A percentile compares a stretch with the other conserved stretches of the same genome.
Evolutionary conservation across 768 basidiomycete species (phyloP).

Genomic region (Rhizopogon sp.): DNA sequence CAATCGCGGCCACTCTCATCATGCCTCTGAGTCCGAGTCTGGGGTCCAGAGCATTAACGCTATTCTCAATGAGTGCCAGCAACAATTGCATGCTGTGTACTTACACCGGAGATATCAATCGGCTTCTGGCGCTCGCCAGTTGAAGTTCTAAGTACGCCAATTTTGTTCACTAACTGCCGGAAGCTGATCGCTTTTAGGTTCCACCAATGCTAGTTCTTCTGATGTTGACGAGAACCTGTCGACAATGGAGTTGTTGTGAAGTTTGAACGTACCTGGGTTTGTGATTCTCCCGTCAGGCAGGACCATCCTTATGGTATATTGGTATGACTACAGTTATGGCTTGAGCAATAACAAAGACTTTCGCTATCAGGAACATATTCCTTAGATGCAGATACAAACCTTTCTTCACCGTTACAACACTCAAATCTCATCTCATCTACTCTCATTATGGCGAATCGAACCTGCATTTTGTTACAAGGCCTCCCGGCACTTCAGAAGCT

Average conservation of each 20-base stretch:
- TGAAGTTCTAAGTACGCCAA: background rate
- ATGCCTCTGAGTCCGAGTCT: background rate
- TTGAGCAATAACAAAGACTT: too few species aligned
- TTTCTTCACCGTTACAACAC: too few species aligned
- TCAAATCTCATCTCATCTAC: too few species aligned
- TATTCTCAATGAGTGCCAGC: background rate
- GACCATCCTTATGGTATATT: background rate
- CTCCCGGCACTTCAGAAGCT: too few species aligned
- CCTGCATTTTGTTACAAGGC: too few species aligned
- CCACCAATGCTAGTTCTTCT: background rate
- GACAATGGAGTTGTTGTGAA: too few species aligned
- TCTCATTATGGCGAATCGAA: too few species aligned
- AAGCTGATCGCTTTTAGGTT: background rate
- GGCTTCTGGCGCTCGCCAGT: background rate
- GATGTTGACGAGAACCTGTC: background rate
- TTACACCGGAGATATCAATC: constrained; percentile 13
- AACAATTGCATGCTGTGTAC: background rate
- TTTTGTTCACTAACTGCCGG: background rate
- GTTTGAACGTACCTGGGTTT: too few species aligned
- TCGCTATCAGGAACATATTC: too few species aligned
- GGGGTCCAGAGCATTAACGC: too few species aligned
- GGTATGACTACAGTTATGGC: too few species aligned
- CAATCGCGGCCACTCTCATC: background rate
- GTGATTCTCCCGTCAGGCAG: constrained; percentile 11
- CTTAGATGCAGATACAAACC: too few species aligned